A percentile compares a stretch with the other conserved stretches of the same genome.
phyloP scores from a whole-genome alignment of 768 basidiomycete genomes.

The Russula sp. region DNA sequence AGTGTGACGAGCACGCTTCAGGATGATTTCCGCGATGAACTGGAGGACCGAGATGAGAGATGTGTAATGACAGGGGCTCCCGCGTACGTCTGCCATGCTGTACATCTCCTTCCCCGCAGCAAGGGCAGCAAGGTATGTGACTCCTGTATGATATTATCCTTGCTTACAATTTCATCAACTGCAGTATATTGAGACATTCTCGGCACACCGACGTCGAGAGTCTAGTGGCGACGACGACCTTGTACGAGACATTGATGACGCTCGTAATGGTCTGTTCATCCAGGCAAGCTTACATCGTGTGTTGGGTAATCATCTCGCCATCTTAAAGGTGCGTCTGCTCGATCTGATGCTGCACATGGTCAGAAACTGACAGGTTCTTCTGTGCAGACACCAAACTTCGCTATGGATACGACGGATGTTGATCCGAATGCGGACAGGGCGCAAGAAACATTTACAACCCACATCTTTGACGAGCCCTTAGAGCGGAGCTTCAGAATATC shows the following conservation, averaged over 20 bases:
- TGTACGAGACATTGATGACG: not conserved
- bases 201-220: not conserved
- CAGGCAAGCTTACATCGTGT: rapidly evolving
- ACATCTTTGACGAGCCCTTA: not conserved
- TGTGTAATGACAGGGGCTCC: not conserved
- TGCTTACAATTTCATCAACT: not conserved
- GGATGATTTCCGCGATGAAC: not conserved
- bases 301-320: not conserved
- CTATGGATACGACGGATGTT: constrained; percentile 1
- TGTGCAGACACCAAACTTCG: constrained; percentile 11
- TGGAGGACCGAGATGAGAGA: not conserved
- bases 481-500: rapidly evolving
- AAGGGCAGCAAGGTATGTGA: not conserved
- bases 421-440: not conserved
- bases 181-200: constrained; percentile 4
- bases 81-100: not conserved
- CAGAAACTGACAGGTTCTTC: not conserved
- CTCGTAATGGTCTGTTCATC: constrained; percentile 4
- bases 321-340: not conserved
- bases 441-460: not conserved
- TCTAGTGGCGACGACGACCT: not conserved
- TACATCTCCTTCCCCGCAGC: not conserved
- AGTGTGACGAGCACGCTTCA: not conserved
- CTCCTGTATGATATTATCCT: not conserved
- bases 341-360: constrained; percentile 1